Evolutionary conservation across 495 filamentous ascomycete species (phyloP), one percentile per base, ranked within the genome.

Genomic region (Parathielavia appendiculata): DNA sequence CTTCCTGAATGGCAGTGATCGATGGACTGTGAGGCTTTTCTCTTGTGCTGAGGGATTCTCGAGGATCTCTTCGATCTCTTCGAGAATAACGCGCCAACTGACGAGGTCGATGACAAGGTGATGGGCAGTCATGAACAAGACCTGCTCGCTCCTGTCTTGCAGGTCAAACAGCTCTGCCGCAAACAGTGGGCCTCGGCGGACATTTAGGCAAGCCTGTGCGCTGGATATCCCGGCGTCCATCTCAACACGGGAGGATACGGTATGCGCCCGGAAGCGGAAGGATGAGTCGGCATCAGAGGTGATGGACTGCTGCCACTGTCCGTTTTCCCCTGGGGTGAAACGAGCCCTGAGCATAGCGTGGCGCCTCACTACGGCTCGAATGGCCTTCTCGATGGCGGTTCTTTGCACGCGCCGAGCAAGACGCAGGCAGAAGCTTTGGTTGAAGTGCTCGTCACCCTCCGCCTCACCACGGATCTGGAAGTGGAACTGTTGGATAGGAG

Each of bases 341-440:
- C 83, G 76, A n/a, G 79, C 76, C 13, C 83, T 73, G 13, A 87
- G 75, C 84, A 87, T 86, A 2, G 82, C 80, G 64, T 87, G 84
- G 0, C 78, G 77, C 4, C 59, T 66, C 8, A 85, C 71, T 13
- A 87, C 68, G 0, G 69, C 69, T 48, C 79, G 72, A 32, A 83
- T 62, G 1, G 79, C 79, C 23, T 66, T 59, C 1, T 61, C 61
- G 0, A 86, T 51, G 0, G 71, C 70, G 0, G 30, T 9, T 16
- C 71, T 66, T 22, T 76, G 66, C 16, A 82, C 58, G 0, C 58
- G 62, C 32, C 69, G 69, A 35, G 72, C 75, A 16, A 85, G 36
- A 1, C 79, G 75, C 1, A 83, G 74, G 6, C 81, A 66, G 36
- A 86, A 78, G 54, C 82, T 83, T 63, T 86, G 83, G 60, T 86